Evolutionary conservation across 2,329 filamentous ascomycete genomes (phyloP), one percentile per base, ranked within the genome.

Genomic region (Nemania sp.): DNA sequence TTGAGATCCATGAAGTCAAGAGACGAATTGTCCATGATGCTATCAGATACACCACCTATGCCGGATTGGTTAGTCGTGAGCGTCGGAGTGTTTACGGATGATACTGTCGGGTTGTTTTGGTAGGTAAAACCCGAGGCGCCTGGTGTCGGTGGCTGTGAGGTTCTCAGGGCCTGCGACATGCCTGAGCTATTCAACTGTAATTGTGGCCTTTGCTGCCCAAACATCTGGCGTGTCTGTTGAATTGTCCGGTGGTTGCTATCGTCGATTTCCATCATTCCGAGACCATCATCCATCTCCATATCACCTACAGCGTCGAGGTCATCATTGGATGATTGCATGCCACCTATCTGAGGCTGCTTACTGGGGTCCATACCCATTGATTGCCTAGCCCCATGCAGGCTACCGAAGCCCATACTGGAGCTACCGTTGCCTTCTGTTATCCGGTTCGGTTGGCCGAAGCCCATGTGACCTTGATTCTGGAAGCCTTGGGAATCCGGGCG

Each of bases 201-300:
- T 74, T 93, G 91, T 2, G 93, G 92, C 67, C 88, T 83, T 72
- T 88, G 86, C 70, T 85, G 84, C 73, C 90, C 88, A 72, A 92
- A 92, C 70, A 91, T 83, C 73, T 92, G 90, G 52, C 90, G 87
- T 22, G 89, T 88, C 75, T 92, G 89, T 73, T 92, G 91, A 75
- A 92, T 89, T 41, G 89, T 87, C 71, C 88, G 85, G 58, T 90
- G 86, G 73, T 75, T 78, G 57, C 81, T 87, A 70, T 89, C 86
- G 54, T 89, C 86, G 75, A 89, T 82, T 65, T 91, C 89, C 86
- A 90, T 87, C 59, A 85, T 83, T 3, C 88, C 90, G 56, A 92
- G 85, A 7, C 90, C 87, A 74, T 97, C 94, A 76, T 98, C 95
- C 91, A 98, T 92, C 76, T 98, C 95, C 95, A 98, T 98, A 76